These are phyloP conservation scores for Hypoxylon sp. DNA, from an alignment of 2,329 filamentous ascomycete genomes.

Conservation along the genomic window DNA sequence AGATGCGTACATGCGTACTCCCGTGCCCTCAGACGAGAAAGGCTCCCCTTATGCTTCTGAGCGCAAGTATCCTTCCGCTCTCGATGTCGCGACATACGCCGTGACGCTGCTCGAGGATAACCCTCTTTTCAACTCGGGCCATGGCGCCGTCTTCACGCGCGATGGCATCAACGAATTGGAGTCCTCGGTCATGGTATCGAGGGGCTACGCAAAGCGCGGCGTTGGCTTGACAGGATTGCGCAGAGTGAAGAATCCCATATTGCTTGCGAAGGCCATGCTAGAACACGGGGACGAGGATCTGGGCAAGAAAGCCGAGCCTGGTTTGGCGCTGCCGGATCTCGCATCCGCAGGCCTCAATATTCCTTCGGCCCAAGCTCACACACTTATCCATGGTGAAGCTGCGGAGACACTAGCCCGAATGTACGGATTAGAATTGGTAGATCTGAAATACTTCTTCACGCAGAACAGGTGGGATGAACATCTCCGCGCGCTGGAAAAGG, in stretches of 20 bases:
- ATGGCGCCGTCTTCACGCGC: slow-evolving; percentile 87
- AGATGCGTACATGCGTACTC: slow-evolving; percentile 61
- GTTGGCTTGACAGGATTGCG: slow-evolving; percentile 81
- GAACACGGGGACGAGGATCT: slow-evolving; percentile 73
- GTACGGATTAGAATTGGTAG: slow-evolving; percentile 79
- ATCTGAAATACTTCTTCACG: slow-evolving; percentile 82
- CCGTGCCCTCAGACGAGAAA: slow-evolving; percentile 28
- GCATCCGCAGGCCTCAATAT: slow-evolving; percentile 53
- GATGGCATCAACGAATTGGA: slow-evolving; percentile 88
- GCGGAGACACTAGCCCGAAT: slow-evolving; percentile 75
- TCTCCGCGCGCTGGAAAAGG: slow-evolving; percentile 65
- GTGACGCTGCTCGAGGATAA: slow-evolving; percentile 83
- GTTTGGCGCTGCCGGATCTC: slow-evolving; percentile 15
- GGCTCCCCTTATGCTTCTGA: slow-evolving; percentile 14
- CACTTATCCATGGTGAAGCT: slow-evolving; percentile 74
- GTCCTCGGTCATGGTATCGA: slow-evolving; percentile 86
- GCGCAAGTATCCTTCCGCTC: slow-evolving; percentile 64
- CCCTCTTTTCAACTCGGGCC: slow-evolving; percentile 85
- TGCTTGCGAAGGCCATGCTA: slow-evolving; percentile 78
- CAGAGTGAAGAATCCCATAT: slow-evolving; percentile 83
- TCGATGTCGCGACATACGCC: slow-evolving; percentile 81
- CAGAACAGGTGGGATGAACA: slow-evolving; percentile 84
- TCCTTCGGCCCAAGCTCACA: slow-evolving; percentile 75
- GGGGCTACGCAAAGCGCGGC: slow-evolving; percentile 78
- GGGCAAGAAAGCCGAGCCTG: slow-evolving; percentile 45